These are phyloP conservation scores for Saturnispora halmiae DNA, from an alignment of 805 yeast species.

Conservation along the genomic window DNA sequence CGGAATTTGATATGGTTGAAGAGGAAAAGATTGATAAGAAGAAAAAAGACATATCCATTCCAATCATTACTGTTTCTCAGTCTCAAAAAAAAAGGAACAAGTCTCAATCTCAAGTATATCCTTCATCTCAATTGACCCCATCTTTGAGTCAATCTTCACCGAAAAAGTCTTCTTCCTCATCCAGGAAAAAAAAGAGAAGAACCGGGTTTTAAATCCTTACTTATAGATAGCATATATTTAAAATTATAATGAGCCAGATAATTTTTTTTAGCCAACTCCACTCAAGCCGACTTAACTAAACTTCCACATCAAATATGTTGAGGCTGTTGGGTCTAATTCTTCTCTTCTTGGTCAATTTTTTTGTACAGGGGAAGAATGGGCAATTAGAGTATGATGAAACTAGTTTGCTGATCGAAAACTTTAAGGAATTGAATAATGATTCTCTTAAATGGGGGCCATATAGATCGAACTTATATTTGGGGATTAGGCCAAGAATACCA, in stretches of 20 bases:
- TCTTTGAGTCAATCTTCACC: background rate
- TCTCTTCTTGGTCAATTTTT: background rate
- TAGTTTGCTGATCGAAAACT: conserved; percentile 18
- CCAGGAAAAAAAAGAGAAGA: conserved; percentile 9
- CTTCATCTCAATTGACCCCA: conserved; percentile 6
- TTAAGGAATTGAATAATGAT: conserved; percentile 32
- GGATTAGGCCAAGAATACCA: conserved; percentile 76
- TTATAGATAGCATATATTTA: background rate
- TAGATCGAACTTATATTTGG: conserved; percentile 77
- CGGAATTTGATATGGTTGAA: conserved; percentile 4
- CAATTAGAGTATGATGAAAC: conserved; percentile 10
- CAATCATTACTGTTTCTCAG: conserved; percentile 5
- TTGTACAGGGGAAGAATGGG: conserved; percentile 3
- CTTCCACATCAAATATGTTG: background rate
- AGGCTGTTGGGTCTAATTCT: background rate
- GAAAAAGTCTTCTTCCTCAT: background rate
- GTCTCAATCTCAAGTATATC: background rate
- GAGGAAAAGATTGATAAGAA: conserved; percentile 5
- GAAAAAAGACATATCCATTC: background rate
- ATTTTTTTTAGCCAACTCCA: background rate
- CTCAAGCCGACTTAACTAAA: too few relatives aligned
- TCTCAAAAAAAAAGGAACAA: conserved; percentile 1
- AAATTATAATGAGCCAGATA: conserved; percentile 2
- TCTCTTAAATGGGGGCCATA: conserved; percentile 89
- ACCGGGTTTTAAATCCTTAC: conserved; percentile 2